Conservation (phyloP, 2,329 filamentous ascomycete species). For the Mariannaea elegans region DNA sequence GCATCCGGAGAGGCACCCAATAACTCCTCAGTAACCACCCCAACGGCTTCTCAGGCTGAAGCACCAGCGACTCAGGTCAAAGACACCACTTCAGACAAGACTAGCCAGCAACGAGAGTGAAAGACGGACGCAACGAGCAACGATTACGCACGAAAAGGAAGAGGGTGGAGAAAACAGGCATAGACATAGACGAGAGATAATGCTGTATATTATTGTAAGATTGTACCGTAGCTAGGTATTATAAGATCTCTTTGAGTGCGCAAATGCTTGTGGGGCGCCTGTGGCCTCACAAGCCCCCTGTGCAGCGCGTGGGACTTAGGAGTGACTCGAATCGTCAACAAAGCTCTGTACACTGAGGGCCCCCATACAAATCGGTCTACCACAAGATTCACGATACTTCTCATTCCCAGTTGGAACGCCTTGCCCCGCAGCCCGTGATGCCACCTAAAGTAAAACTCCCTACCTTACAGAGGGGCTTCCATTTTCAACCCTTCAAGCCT, state of each 20-base stretch:
- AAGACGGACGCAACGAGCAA: neutral
- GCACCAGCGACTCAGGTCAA: neutral
- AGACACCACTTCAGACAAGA: neutral
- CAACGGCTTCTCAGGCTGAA: neutral
- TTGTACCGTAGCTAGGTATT: neutral
- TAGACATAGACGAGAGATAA: neutral
- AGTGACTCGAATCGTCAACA: too few relatives aligned
- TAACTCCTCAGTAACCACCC: neutral
- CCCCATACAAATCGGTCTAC: too few relatives aligned
- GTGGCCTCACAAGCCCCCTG: too few relatives aligned
- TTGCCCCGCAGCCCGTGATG: too few relatives aligned
- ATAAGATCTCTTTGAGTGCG: neutral
- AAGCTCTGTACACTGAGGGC: too few relatives aligned
- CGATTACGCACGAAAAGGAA: neutral
- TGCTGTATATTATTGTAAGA: slow-evolving; percentile 5
- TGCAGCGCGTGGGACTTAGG: too few relatives aligned
- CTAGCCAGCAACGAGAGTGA: neutral
- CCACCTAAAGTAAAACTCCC: too few relatives aligned
- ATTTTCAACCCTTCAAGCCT: too few relatives aligned
- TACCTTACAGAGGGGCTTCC: too few relatives aligned
- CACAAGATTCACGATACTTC: too few relatives aligned
- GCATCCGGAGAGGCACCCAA: neutral
- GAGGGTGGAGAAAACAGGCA: neutral
- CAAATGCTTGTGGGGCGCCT: too few relatives aligned
- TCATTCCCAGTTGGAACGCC: too few relatives aligned